Base-by-base conservation (phyloP, 305 asterid species). In the Ajuga reptans region DNA sequence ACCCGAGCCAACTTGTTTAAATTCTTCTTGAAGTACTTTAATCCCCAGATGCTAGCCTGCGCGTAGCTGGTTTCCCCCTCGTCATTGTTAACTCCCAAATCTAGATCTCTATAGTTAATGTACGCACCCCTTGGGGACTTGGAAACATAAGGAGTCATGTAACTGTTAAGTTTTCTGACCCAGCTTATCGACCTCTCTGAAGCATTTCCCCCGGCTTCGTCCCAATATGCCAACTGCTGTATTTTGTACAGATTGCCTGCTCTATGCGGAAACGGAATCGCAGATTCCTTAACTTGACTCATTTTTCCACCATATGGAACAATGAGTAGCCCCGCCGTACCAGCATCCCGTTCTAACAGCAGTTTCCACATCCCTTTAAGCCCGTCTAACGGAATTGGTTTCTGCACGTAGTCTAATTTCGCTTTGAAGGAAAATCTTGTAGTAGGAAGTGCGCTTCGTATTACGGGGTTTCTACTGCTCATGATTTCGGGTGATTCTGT, bases 221-320 rank as follows among this genome's bases (percentile, higher is more conserved):
- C 21, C 92, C 92, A 86, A 60, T 69, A 80, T 0, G 75, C 75
- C 0, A 84, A 79, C 24, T 86, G 84, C 63, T 86, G 92, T 11
- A 86, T 79, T 69, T 82, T 86, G 80, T 65, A 84, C 0, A 84
- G 24, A 62, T 80, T 84, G 9, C 89, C 89, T 0, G 82, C 86
- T 2, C 92, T 72, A 45, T 86, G 92, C 4, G 92, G 89, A 42
- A 84, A 78, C 1, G 92, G 86, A 3, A 87, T 82, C 6, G 56
- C 86, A 0, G 81, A 50, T 12, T 66, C 84, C 1, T 84, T 21
- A 3, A 86, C 80, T 41, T 77, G 79, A 31, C 60, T 66, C 86
- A 78, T 86, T 41, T 69, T 69, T 2, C 92, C 92, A n/a, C 92
- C 92, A 65, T 84, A 84, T 84, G 0, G 76, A 37, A 36, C 41